Base-by-base conservation (phyloP, 805 yeast species). In the Candida maesae region DNA sequence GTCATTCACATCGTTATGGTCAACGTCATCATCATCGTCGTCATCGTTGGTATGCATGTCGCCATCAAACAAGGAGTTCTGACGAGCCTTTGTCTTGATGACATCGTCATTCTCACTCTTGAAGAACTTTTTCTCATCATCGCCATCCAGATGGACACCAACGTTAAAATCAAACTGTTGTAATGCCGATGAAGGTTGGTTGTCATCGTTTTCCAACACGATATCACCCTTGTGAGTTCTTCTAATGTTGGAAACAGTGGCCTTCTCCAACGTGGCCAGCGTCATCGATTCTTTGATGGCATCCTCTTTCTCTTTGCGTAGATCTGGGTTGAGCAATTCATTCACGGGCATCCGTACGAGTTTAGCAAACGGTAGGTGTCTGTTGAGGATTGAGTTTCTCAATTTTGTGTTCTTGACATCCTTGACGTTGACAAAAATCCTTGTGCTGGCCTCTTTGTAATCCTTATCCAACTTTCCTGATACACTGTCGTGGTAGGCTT, bases 171-270 rank as follows among this genome's bases (percentile, higher is more conserved):
- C 67, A 28, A 24, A 50, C 29, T 52, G 56, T 30, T 50, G 52
- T 18, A 42, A 14, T 7, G 36, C 43, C 5, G 34, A 35, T 5
- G 36, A 9, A 6, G 39, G n/a, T n/a, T n/a, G n/a, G n/a, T n/a
- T 14, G 8, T 49, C 75, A 18, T 70, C 76, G 31, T 61, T 66
- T 41, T 84, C 95, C 6, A 86, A 71, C n/a, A 84, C 60, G 55
- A 84, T 90, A 46, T 89, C 95, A 19, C 96, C 96, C 59, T 84
- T 85, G 59, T 88, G 95, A 3, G 96, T 86, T 53, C 88, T 72
- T 50, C 87, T 71, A 49, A 86, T 77, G 33, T 80, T 72, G 14
- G 88, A 88, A 24, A 70, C 77, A 29, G 68, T 73, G 27, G 74
- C 77, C 18, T 63, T 71, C 32, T 80, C 79, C 36, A 89, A 64